Evolutionary conservation across 768 basidiomycete species (phyloP), one percentile per base, ranked within the genome.

Genomic region (Udeniomyces megalosporus): DNA sequence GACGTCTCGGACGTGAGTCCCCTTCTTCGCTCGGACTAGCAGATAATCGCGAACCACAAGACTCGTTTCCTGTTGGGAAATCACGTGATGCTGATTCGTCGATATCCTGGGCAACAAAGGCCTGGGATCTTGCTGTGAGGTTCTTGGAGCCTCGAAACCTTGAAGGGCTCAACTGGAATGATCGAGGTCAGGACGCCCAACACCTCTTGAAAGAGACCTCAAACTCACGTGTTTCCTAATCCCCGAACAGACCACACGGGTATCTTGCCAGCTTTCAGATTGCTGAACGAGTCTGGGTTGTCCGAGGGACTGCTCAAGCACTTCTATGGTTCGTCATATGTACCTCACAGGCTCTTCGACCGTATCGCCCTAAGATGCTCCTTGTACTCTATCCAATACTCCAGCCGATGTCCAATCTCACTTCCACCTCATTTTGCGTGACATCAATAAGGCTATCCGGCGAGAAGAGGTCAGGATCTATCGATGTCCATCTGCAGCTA

Each of bases 91-190:
- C 46, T 28, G 45, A 7, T 34, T 42, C 28, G 49, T 7, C 11
- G 28, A n/a, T 22, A 5, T 34, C n/a, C 31, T 31, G 7, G 24
- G 6, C 35, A 12, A 6, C 70, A 78, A 82, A 67, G 74, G 88
- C 69, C 77, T 82, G 26, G 76, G 78, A 65, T 76, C 78, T 46
- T 84, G 80, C 58, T 68, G 80, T 69, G 71, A 85, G 38, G 78
- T 89, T 51, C 76, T 78, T 26, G 71, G 70, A n/a, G 85, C 63
- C 63, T 6, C 44, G 63, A 20, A 47, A 89, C 54, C 80, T 88
- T 28, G 68, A 76, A 20, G 71, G 71, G 28, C 78, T 78, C 67
- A 82, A 60, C 47, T 88, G 79, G 66, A 70, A 15, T 75, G 79
- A 47, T 87, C 83, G 67, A 79, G 85, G 74, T 85, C 84, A 59